Conservation (phyloP, 1,284 basidiomycete genomes). For the Fomes fomentarius region DNA sequence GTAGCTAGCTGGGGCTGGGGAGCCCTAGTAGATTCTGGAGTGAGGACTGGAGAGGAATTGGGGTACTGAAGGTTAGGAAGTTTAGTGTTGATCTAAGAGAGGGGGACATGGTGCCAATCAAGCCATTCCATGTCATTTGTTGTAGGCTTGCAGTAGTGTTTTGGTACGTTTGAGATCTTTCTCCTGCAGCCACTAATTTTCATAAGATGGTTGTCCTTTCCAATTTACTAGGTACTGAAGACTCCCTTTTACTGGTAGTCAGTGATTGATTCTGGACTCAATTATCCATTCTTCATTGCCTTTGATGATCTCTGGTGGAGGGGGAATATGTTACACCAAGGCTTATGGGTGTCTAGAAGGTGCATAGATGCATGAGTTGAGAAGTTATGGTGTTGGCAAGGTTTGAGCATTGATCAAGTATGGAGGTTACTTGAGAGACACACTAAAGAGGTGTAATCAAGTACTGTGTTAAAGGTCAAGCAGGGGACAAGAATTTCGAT, state of each 20-base stretch:
- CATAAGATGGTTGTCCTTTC: slow-evolving; percentile 7
- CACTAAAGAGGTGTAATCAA: too few species aligned
- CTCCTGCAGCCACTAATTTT: slow-evolving; percentile 4
- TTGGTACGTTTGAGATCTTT: neutral
- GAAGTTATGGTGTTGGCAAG: too few species aligned
- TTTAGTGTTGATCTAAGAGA: neutral
- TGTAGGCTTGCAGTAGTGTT: neutral
- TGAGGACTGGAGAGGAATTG: too few species aligned
- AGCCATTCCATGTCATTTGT: neutral
- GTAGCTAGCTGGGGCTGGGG: neutral
- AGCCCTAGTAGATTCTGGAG: neutral
- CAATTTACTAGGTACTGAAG: slow-evolving; percentile 17
- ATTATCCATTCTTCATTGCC: neutral
- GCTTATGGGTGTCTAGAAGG: too few species aligned
- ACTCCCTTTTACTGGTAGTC: neutral
- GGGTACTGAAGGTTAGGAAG: neutral
- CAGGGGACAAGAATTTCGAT: too few species aligned
- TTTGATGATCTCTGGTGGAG: neutral
- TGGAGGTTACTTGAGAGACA: too few species aligned
- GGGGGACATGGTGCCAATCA: neutral
- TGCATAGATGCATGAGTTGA: neutral
- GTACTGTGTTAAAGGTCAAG: too few species aligned
- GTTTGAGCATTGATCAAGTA: too few species aligned
- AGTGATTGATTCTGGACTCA: slow-evolving; percentile 14
- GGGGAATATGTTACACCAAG: too few species aligned